A percentile compares a stretch with the other conserved stretches of the same genome.
phyloP scores from a whole-genome alignment of 176 grass and related monocot species.

The Carex littledalei region DNA sequence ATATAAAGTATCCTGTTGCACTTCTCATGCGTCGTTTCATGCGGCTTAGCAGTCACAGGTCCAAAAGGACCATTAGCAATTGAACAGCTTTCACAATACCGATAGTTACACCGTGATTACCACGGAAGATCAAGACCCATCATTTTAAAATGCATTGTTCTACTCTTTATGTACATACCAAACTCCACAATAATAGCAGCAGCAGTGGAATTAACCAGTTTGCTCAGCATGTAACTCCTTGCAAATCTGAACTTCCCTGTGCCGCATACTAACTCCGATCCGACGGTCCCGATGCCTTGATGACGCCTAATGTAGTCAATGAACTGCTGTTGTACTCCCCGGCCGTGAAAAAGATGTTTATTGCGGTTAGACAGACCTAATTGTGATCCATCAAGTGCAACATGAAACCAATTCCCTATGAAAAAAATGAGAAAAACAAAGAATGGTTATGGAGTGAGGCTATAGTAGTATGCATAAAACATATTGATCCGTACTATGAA shows the following conservation, averaged over 20 bases:
- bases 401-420: slow-evolving; percentile 34
- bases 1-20: too few species aligned
- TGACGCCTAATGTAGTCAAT: slow-evolving; percentile 30
- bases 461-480: too few species aligned
- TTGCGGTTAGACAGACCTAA: slow-evolving; percentile 8
- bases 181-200: slow-evolving; percentile 46
- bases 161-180: slow-evolving; percentile 28
- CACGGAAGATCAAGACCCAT: background rate
- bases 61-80: too few species aligned
- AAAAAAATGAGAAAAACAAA: background rate
- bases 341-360: slow-evolving; percentile 45
- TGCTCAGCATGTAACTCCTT: slow-evolving; percentile 44
- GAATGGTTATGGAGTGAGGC: background rate
- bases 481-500: too few species aligned
- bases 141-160: background rate
- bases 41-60: too few species aligned
- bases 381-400: slow-evolving; percentile 30
- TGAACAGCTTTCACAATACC: too few species aligned
- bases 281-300: slow-evolving; percentile 14
- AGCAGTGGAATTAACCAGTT: slow-evolving; percentile 25
- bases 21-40: too few species aligned
- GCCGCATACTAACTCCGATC: slow-evolving; percentile 52
- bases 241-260: slow-evolving; percentile 54
- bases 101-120: background rate
- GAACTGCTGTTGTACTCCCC: slow-evolving; percentile 37